Evolutionary conservation across 371 early-diverging fungal species (phyloP).

Genomic region (Syncephalastrum racemosum): DNA sequence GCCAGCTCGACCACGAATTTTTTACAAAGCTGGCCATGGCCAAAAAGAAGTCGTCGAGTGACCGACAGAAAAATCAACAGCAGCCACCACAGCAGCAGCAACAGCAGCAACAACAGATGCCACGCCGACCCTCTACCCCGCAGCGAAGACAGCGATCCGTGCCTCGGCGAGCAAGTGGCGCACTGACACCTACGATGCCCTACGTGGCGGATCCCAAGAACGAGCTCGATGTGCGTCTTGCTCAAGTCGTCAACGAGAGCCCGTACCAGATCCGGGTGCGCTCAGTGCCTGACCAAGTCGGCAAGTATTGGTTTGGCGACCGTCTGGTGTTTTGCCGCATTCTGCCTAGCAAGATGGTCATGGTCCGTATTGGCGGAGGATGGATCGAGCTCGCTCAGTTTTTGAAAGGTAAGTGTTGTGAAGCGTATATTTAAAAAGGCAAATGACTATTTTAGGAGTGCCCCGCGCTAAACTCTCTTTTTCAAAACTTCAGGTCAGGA

Average conservation of each 20-base stretch:
- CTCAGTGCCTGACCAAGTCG: slow-evolving; percentile 51
- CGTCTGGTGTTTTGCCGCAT: slow-evolving; percentile 58
- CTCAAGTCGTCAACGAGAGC: slow-evolving; percentile 63
- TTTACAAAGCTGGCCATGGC: slow-evolving; percentile 49
- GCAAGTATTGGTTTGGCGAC: slow-evolving; percentile 79
- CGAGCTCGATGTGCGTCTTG: slow-evolving; percentile 48
- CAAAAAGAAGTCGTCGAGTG: slow-evolving; percentile 16
- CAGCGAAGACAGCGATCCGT: too few relatives aligned
- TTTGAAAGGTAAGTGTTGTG: slow-evolving; percentile 11
- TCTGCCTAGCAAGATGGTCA: slow-evolving; percentile 67
- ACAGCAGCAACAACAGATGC: background rate
- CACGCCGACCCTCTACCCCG: background rate
- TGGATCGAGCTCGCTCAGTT: slow-evolving; percentile 64
- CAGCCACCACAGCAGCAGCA: background rate
- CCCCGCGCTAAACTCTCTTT: too few relatives aligned
- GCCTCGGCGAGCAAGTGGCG: too few relatives aligned
- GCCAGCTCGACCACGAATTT: slow-evolving; percentile 44
- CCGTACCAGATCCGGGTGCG: slow-evolving; percentile 41
- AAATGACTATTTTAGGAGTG: background rate
- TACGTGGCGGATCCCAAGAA: slow-evolving; percentile 50
- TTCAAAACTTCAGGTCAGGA: too few relatives aligned
- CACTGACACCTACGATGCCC: background rate
- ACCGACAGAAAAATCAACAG: background rate
- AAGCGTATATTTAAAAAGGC: background rate
- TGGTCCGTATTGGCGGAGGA: slow-evolving; percentile 84